These are phyloP conservation scores for Phytophthora pistaciae DNA, from an alignment of 352 stramenopile species.

Conservation along the genomic window DNA sequence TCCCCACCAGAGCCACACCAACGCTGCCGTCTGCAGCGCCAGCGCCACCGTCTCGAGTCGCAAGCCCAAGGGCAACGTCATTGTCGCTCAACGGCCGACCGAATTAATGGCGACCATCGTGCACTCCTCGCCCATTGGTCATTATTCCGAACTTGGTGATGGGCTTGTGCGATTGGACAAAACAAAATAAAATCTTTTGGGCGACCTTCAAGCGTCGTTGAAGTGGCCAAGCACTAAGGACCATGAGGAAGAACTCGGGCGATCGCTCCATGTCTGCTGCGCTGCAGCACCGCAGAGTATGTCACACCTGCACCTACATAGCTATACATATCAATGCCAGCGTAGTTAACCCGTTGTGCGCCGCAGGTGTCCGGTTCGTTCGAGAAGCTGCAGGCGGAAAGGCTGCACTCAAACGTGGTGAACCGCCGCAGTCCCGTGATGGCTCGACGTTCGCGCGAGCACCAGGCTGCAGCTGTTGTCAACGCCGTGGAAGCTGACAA, in stretches of 20 bases:
- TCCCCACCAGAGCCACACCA: conserved; percentile 42
- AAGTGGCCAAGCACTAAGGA: conserved; percentile 4
- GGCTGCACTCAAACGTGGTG: conserved; percentile 44
- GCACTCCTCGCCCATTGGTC: conserved; percentile 25
- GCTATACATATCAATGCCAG: neutral
- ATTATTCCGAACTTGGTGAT: conserved; percentile 12
- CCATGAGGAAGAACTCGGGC: conserved; percentile 50
- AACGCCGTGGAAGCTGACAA: neutral
- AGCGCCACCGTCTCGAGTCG: conserved; percentile 39
- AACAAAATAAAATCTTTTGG: conserved; percentile 7
- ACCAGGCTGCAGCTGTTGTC: neutral
- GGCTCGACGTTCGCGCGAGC: conserved; percentile 13
- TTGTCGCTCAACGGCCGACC: conserved; percentile 26
- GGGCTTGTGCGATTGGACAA: conserved; percentile 26
- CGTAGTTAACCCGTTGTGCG: neutral
- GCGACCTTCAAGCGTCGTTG: conserved; percentile 17
- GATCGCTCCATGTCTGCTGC: conserved; percentile 55
- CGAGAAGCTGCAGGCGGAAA: conserved; percentile 47
- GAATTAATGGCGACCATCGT: conserved; percentile 28
- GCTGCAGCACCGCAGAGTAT: conserved; percentile 66
- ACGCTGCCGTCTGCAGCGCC: conserved; percentile 36
- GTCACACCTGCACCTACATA: neutral
- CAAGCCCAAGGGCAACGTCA: conserved; percentile 23
- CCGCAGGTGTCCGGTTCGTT: conserved; percentile 50
- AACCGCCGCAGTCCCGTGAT: conserved; percentile 32